Evolutionary conservation across 2,329 filamentous ascomycete genomes (phyloP), one percentile per base, ranked within the genome.

Genomic region (Monilinia laxa): DNA sequence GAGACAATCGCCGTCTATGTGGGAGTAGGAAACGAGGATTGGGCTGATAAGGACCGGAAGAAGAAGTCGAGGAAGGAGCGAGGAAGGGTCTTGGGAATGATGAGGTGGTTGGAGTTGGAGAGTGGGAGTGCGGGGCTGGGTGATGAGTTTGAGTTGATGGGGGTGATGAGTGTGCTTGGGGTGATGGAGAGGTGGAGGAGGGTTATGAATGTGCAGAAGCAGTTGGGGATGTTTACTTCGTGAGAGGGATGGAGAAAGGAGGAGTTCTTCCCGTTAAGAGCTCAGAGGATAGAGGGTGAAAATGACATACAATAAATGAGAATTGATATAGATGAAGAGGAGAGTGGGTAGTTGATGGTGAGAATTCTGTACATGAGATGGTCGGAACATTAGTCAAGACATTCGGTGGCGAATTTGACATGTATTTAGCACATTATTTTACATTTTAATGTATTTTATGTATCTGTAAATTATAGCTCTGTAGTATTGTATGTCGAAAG

Each of bases 1-100:
- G 73, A 73, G 45, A 70, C 70, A 12, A 68, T 74, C 1, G 73
- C 72, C 9, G 73, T 74, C n/a, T 74, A 73, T 68, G 71, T 70
- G 4, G 73, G 73, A 0, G 45, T 73, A 20, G 69, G 60, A 11
- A 67, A 53, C 35, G 65, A 67, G 40, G 65, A 45, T 40, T 57
- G 53, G 70, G 54, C 64, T 42, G 47, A 68, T 52, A 45, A 35
- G 58, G n/a, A 70, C 38, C 28, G 73, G 70, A 72, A 72, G 53
- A 57, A 71, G 23, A 70, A 71, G 28, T 38, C 71, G 59, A 68
- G 54, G 25, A 71, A 45, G 25, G 60, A 64, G n/a, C 38, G 54
- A 5, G 45, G 65, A 4, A 56, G 40, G 14, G 53, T 57, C 0
- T 28, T 67, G 35, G 65, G 65, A 0, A n/a, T 67, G 60, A 57